These are phyloP conservation scores for Apophysomyces elegans DNA, from an alignment of 371 early-diverging fungal genomes.

Conservation along the genomic window DNA sequence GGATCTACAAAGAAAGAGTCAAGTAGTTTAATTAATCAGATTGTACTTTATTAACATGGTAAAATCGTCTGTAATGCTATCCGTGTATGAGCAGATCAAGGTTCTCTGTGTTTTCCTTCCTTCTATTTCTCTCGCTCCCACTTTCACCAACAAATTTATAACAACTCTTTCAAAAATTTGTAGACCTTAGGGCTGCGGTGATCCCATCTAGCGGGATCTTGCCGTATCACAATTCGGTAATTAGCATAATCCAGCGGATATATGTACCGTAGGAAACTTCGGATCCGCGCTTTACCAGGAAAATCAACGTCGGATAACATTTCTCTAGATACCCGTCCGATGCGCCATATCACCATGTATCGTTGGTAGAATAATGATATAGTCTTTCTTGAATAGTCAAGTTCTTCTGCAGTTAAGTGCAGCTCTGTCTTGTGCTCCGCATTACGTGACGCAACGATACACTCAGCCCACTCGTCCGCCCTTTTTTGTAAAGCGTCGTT, in stretches of 20 bases:
- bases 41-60: too few species aligned
- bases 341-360: constrained; percentile 20
- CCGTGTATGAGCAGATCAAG: too few species aligned
- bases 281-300: constrained; percentile 16
- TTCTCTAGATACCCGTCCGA: constrained; percentile 13
- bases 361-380: constrained; percentile 15
- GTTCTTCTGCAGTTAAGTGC: not conserved
- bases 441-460: not conserved
- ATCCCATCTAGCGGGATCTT: not conserved
- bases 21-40: too few species aligned
- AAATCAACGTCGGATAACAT: constrained; percentile 13
- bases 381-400: constrained; percentile 5
- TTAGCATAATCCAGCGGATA: constrained; percentile 16
- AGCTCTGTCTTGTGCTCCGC: not conserved
- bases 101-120: too few species aligned
- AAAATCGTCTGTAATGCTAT: too few species aligned
- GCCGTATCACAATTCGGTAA: constrained; percentile 12
- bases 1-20: too few species aligned
- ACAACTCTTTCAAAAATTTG: constrained; percentile 14
- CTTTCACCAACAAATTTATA: not conserved
- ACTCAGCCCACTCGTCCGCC: not conserved
- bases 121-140: too few species aligned
- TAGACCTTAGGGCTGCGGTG: constrained; percentile 12
- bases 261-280: not conserved
- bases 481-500: not conserved